Evolutionary conservation across 805 yeast species (phyloP), one percentile per base, ranked within the genome.

Genomic region (Zygoascus bituminiphila): DNA sequence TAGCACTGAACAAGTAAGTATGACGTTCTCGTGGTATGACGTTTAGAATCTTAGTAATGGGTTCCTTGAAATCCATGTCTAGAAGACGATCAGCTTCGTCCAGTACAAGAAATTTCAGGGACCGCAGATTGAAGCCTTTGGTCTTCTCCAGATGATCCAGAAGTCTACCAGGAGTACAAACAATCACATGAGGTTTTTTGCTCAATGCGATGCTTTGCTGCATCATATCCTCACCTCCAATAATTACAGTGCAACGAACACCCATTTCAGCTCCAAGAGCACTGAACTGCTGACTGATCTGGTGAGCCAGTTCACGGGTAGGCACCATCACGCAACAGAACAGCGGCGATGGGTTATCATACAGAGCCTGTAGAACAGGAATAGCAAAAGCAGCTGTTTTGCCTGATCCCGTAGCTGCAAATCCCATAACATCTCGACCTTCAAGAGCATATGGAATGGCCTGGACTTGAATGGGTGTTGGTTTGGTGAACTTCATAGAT

Each of bases 151-250:
- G 70, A 71, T 91, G 98, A 65, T 91, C 98, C 78, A 91, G 80
- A n/a, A 58, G 50, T 21, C 74, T 59, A 45, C 95, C 95, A 0
- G 98, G 98, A 0, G 98, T 93, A 19, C 98, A 98, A 52, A 91
- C 95, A 48, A 91, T 77, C 42, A 91, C 77, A 62, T 91, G 98
- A 2, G 98, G 98, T 59, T 87, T 88, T 57, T 93, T 78, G 84
- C 87, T 84, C 58, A 91, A 73, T 54, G 93, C 96, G 52, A 95
- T 76, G 0, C 97, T 93, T 67, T 91, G 98, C 57, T 88, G 95
- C 93, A 93, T 88, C 85, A 86, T 84, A 63, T 88, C 96, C 91
- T 93, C 89, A 53, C 98, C 98, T 57, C 98, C 98, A 33, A 93
- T 96, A 54, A 91, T 78, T 50, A 95, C 88, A 2, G 81, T 81